A percentile compares a stretch with the other conserved stretches of the same genome.
These are phyloP conservation scores for Boletus patriciae DNA, from an alignment of 768 basidiomycete species.

Conservation along the genomic window DNA sequence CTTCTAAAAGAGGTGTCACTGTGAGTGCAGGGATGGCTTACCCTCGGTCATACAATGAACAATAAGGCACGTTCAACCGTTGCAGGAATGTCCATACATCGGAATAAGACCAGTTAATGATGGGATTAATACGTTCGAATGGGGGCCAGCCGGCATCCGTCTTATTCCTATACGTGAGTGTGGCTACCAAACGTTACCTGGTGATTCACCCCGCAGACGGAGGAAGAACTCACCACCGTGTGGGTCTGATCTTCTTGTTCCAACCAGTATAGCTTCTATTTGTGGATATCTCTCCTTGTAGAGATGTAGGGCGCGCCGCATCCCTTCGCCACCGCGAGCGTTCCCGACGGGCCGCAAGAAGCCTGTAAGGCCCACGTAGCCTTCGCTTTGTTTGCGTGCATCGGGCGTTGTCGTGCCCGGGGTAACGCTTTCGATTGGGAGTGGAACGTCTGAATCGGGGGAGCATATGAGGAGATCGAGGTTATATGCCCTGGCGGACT, in stretches of 20 bases:
- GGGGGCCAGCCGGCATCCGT: constrained; percentile 90
- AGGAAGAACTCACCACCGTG: constrained; percentile 77
- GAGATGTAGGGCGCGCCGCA: constrained; percentile 72
- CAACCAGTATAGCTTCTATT: constrained; percentile 82
- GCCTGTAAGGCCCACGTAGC: constrained; percentile 2
- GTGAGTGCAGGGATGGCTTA: constrained; percentile 36
- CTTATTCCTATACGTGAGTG: constrained; percentile 67
- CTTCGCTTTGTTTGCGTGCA: constrained; percentile 9
- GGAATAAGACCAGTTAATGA: constrained; percentile 91
- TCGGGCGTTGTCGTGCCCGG: constrained; percentile 32
- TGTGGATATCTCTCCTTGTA: constrained; percentile 69
- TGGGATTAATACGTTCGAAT: constrained; percentile 90
- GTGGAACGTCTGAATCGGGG: constrained; percentile 40
- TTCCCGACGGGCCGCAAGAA: constrained; percentile 46
- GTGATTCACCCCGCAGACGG: background rate
- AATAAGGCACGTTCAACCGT: constrained; percentile 77
- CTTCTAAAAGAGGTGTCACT: background rate
- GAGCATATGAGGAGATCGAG: constrained; percentile 63
- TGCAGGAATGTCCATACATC: constrained; percentile 90
- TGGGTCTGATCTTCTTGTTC: constrained; percentile 87
- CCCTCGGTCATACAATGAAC: constrained; percentile 89
- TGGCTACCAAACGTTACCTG: constrained; percentile 45
- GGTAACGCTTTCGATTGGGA: constrained; percentile 48
- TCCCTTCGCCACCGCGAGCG: constrained; percentile 62
- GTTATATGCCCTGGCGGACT: constrained; percentile 59